Evolutionary conservation across 495 filamentous ascomycete species (phyloP).

Genomic region (Staphylotrichum longicolle): DNA sequence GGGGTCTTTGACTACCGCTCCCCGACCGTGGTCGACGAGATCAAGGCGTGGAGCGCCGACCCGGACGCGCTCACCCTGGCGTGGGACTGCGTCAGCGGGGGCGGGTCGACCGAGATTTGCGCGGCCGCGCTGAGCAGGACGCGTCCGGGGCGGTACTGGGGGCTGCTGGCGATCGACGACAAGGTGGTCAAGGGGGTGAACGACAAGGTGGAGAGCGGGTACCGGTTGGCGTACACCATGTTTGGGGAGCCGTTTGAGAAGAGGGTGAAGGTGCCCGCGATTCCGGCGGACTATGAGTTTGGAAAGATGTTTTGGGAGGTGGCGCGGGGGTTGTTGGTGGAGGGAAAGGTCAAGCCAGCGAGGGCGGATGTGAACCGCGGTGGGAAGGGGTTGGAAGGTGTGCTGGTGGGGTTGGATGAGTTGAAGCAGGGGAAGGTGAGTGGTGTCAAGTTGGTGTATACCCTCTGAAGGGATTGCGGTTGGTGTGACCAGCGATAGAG

Average conservation of each 20-base stretch:
- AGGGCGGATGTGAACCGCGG: slow-evolving; percentile 33
- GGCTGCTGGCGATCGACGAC: slow-evolving; percentile 28
- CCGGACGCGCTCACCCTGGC: slow-evolving; percentile 25
- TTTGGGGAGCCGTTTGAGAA: slow-evolving; percentile 27
- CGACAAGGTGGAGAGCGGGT: slow-evolving; percentile 26
- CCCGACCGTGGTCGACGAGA: slow-evolving; percentile 36
- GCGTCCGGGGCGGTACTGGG: slow-evolving; percentile 23
- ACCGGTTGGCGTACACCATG: slow-evolving; percentile 35
- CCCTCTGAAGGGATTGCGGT: slow-evolving; percentile 11
- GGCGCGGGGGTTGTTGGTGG: slow-evolving; percentile 25
- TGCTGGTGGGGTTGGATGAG: slow-evolving; percentile 38
- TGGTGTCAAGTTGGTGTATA: slow-evolving; percentile 42
- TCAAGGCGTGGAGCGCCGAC: slow-evolving; percentile 32
- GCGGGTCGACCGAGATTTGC: slow-evolving; percentile 23
- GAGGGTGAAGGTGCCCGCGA: slow-evolving; percentile 2
- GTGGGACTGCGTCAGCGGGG: slow-evolving; percentile 38
- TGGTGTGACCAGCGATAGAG: no score
- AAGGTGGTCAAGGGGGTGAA: slow-evolving; percentile 30
- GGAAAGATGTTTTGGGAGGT: slow-evolving; percentile 31
- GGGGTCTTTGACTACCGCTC: slow-evolving; percentile 48
- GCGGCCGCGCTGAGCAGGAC: slow-evolving; percentile 30
- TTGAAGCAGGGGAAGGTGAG: slow-evolving; percentile 36
- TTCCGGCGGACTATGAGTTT: slow-evolving; percentile 28
- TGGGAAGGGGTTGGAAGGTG: slow-evolving; percentile 38
- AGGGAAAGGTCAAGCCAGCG: slow-evolving; percentile 33